Evolutionary conservation across 75 land plant genomes (phyloP), one percentile per base, ranked within the genome.

Genomic region (Sequoia sempervirens): DNA sequence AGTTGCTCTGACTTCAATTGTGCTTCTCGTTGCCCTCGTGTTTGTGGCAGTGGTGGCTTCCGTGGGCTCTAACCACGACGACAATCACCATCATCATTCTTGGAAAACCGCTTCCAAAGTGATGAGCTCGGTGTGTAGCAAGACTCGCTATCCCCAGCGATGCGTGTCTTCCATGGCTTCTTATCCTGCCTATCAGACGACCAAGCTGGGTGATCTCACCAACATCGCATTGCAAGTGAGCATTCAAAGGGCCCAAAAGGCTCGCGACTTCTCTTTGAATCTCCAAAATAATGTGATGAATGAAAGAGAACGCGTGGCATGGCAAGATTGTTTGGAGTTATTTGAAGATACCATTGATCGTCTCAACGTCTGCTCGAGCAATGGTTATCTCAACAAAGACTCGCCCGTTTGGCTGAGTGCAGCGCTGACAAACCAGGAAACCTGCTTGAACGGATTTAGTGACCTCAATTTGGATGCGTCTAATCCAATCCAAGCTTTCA

Each of bases 321-420:
- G 46, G 79, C 46, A 75, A 75, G 47, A 75, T 75, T 75, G 79
- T 41, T 20, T 23, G 12, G n/a, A 41, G 28, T 28, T 75, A 0
- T 75, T 75, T 23, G 46, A 75, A 75, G 79, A 75, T 41, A 41
- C 47, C 3, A 0, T 75, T 2, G 10, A 75, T 9, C 47, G 11
- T 75, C 79, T 75, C 47, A 75, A 75, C 46, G 28, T 75, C 38
- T 75, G 47, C n/a, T 75, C 41, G 28, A 75, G 79, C 47, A 75
- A 75, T n/a, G 10, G 8, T 37, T 74, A 0, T 46, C 50, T 46
- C 7, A 8, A 41, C 2, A 37, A 74, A 2, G 41, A 12, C 41
- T 12, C 79, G 17, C 15, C 50, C 50, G 50, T 20, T 8, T 76
- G 7, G n/a, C 18, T 76, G 26, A 76, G 79, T 7, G 79, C 79